A percentile compares a stretch with the other conserved stretches of the same genome.
Conservation (phyloP, 352 stramenopile species). For the Hyaloperonospora arabidopsidis region DNA sequence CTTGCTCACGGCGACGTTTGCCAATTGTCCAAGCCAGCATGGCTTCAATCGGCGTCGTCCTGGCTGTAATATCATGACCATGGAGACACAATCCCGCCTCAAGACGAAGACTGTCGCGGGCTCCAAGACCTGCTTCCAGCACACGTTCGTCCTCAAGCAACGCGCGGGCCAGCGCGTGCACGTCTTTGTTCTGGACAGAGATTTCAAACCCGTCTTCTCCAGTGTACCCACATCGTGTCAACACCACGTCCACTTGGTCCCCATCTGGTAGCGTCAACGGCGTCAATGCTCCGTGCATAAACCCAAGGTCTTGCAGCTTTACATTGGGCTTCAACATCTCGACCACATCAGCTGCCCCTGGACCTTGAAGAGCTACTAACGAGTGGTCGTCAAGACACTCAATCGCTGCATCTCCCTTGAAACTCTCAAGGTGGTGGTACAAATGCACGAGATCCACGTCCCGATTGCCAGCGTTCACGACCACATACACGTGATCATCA, state of each 20-base stretch:
- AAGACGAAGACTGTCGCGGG: constrained; percentile 94
- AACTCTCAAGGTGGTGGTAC: constrained; percentile 67
- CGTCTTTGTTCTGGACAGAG: constrained; percentile 67
- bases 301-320: constrained; percentile 89
- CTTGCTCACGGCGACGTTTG: constrained; percentile 77
- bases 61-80: constrained; percentile 95
- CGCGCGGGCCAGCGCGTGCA: constrained; percentile 45
- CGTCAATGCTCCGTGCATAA: constrained; percentile 93
- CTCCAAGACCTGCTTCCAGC: constrained; percentile 90
- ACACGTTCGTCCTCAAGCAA: constrained; percentile 70
- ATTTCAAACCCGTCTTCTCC: constrained; percentile 99
- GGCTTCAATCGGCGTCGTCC: constrained; percentile 93
- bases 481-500: constrained; percentile 90
- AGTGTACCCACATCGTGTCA: constrained; percentile 97
- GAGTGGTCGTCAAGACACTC: constrained; percentile 90
- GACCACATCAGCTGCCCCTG: constrained; percentile 85
- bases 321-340: constrained; percentile 78
- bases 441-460: constrained; percentile 93
- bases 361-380: constrained; percentile 94
- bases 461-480: constrained; percentile 98
- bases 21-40: constrained; percentile 90
- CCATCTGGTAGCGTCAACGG: constrained; percentile 43
- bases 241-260: constrained; percentile 72
- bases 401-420: constrained; percentile 90
- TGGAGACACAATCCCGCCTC: constrained; percentile 98